Conservation (phyloP, 257 asterid genomes). For the Solanum rostratum region DNA sequence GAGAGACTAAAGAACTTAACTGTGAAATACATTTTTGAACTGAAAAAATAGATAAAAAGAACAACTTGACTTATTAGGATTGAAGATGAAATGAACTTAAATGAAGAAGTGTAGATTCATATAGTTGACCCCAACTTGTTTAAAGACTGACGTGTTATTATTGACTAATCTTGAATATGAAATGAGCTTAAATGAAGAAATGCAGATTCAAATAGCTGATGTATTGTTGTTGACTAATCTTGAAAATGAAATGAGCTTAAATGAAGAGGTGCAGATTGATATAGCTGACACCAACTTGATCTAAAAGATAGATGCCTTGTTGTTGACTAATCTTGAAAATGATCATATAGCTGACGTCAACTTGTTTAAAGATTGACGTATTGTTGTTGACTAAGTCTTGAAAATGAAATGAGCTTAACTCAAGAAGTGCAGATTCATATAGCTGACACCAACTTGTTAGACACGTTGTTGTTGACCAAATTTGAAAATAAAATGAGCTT, state of each 20-base stretch:
- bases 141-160: too few relatives aligned
- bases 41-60: neutral
- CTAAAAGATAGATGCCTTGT: neutral
- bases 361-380: too few relatives aligned
- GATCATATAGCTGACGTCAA: too few relatives aligned
- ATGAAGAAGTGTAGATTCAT: too few relatives aligned
- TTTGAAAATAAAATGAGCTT: neutral
- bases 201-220: neutral
- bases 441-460: too few relatives aligned
- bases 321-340: neutral
- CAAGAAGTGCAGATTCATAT: too few relatives aligned
- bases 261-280: neutral
- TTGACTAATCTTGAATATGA: neutral
- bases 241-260: neutral
- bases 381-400: neutral
- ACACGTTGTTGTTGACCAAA: neutral
- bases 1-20: too few relatives aligned
- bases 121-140: too few relatives aligned
- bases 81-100: too few relatives aligned
- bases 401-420: neutral
- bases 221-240: too few relatives aligned
- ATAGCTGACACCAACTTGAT: neutral
- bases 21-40: neutral
- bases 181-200: neutral
- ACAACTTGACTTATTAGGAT: neutral